Base-by-base conservation (phyloP, 306 rosid species). In the Dalbergia cochinchinensis region DNA sequence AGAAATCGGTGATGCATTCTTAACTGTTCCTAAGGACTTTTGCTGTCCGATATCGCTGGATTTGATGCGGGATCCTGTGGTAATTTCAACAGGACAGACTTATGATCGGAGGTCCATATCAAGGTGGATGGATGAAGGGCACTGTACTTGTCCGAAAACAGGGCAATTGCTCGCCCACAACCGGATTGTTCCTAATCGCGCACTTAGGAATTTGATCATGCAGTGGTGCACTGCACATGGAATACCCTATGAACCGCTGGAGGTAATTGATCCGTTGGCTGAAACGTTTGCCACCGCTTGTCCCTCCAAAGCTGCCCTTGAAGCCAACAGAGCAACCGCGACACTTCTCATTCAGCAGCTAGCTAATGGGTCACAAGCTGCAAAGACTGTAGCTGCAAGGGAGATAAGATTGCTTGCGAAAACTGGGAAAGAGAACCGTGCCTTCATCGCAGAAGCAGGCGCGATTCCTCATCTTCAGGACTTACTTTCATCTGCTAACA, bases 51-150 rank as follows among this genome's bases (percentile, higher is more conserved):
- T 91, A 15, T 78, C 92, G 1, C 77, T 93, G 91, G 97, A 93
- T 83, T 81, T 93, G 85, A 89, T 93, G 97, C 77, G 83, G n/a
- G 97, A 93, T 62, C 96, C 97, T 0, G 97, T 93, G 83, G 89
- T 85, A 65, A 84, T 93, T 47, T 83, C 92, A 0, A 93, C 97
- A 0, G 97, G 97, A 12, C 96, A 93, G 83, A 91, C 97, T 0
- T 93, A 89, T 67, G 97, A 91, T 34, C 85, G 97, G 47, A 74
- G 86, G 64, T 88, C 88, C 0, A 93, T 93, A 53, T 77, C 92
- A 2, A 81, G 97, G 86, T 93, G 97, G 97, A 76, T 89, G 87
- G 96, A 91, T 65, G 97, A 89, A 22, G 96, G 97, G 57, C 92
- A 93, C 82, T 91, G 88, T 60, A 87, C 79, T 79, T 93, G 97